A percentile compares a stretch with the other conserved stretches of the same genome.
These are phyloP conservation scores for Trichosanthes truncata DNA, from an alignment of 306 rosid genomes.

Conservation along the genomic window DNA sequence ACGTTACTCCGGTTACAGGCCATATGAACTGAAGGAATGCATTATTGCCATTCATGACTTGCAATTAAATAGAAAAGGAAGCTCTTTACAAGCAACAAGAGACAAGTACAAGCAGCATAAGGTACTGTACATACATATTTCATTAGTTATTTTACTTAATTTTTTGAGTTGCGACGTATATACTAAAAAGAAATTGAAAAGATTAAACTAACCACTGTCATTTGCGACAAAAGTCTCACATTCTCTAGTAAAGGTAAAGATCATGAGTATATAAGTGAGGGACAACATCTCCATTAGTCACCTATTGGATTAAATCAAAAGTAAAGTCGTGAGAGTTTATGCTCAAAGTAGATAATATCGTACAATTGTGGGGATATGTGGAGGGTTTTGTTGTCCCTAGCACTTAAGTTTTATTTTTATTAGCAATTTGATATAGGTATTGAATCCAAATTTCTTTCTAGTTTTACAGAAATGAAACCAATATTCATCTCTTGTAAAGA, in stretches of 20 bases:
- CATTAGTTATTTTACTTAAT: not conserved
- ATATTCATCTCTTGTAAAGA: not conserved
- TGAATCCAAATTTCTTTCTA: not conserved
- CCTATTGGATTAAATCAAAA: no score
- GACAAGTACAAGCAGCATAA: slow-evolving; percentile 25
- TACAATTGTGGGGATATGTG: no score
- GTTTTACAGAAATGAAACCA: not conserved
- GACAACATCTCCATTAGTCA: no score
- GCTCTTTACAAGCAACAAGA: slow-evolving; percentile 23
- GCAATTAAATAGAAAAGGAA: slow-evolving; percentile 22
- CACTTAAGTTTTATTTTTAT: no score
- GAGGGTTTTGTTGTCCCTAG: no score
- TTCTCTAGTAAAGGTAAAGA: no score
- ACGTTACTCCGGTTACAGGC: slow-evolving; percentile 22
- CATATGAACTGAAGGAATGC: slow-evolving; percentile 29
- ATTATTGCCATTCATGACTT: slow-evolving; percentile 29
- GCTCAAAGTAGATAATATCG: no score
- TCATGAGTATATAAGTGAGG: no score
- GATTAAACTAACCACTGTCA: no score
- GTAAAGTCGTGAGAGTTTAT: no score
- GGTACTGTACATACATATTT: slow-evolving; percentile 17
- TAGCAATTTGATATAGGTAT: not conserved
- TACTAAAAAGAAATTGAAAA: not conserved
- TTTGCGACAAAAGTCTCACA: no score
- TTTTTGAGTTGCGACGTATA: not conserved